phyloP scores from a whole-genome alignment of 1,284 basidiomycete genomes.

The Cystobasidium pallidum region DNA sequence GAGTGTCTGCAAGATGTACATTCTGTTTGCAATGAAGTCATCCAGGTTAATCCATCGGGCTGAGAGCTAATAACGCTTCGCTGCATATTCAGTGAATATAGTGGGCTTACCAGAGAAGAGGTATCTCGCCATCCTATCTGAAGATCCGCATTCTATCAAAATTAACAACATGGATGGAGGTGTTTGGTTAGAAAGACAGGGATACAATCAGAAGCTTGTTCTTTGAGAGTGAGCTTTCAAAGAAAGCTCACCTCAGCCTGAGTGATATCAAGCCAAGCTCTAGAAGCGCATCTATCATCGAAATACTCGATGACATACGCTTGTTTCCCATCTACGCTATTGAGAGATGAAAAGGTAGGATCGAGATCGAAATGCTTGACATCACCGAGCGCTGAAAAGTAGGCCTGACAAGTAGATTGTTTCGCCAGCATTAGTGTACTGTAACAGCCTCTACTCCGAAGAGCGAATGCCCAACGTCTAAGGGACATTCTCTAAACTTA shows the following conservation, averaged over 20 bases:
- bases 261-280: slow-evolving; percentile 19
- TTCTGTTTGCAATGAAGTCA: no score
- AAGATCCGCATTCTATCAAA: slow-evolving; percentile 17
- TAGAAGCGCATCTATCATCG: slow-evolving; percentile 38
- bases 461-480: background rate
- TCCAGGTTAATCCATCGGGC: no score
- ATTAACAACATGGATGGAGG: no score
- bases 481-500: background rate
- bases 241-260: slow-evolving; percentile 16
- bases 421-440: no score
- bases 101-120: slow-evolving; percentile 14
- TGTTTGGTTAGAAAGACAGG: background rate
- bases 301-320: slow-evolving; percentile 30
- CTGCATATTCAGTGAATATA: background rate
- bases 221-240: no score
- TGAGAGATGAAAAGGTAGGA: background rate
- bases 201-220: background rate
- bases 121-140: slow-evolving; percentile 25
- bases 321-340: background rate
- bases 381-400: slow-evolving; percentile 23
- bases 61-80: no score
- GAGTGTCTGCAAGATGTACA: slow-evolving; percentile 3
- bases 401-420: background rate
- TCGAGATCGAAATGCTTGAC: slow-evolving; percentile 21
- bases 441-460: no score